Base-by-base conservation (phyloP, 805 yeast species). In the Candida ficus region DNA sequence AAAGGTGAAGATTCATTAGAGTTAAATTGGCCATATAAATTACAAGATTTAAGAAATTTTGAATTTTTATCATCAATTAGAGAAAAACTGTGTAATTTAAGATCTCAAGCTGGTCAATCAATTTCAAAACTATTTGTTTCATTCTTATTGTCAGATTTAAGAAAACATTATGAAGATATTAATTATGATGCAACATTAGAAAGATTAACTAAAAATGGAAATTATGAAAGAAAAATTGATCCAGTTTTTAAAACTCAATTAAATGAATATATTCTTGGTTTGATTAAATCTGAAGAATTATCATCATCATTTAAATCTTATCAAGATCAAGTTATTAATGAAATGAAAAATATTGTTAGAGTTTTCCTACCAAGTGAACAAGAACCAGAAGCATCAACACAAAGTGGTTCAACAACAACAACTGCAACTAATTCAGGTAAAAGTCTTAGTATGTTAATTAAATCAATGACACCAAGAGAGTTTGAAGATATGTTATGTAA, bases 331-430 rank as follows among this genome's bases (percentile, higher is more conserved):
- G 76, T 85, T n/a, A 66, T 80, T 11, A 64, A 70, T 2, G 95
- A 89, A 50, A 69, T 87, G 39, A 88, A 88, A 58, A 70, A 73
- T 12, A 76, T 88, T 13, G 85, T 90, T 29, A 76, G 85, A 44
- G 64, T 63, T 5, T 67, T 76, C 48, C 57, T 89, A 38, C 96
- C 95, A 0, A 68, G 60, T 33, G 77, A 63, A 26, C 67, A 64
- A 13, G 45, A 43, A 21, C 39, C 54, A 5, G 41, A 52, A 14
- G 47, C 39, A 12, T 45, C 53, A 12, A 31, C 35, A 2, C 39
- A 22, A 36, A 45, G 39, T 19, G 33, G 39, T 12, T 36, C 39
- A 7, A 32, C 44, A 7, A 26, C 58, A 6, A 23, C 45, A 8
- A 36, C 29, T 18, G 29, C 37, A 16, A 35, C 13, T 17, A 5